A percentile compares a stretch with the other conserved stretches of the same genome.
Conservation (phyloP, 2,329 filamentous ascomycete genomes). For the Clonostachys byssicola region DNA sequence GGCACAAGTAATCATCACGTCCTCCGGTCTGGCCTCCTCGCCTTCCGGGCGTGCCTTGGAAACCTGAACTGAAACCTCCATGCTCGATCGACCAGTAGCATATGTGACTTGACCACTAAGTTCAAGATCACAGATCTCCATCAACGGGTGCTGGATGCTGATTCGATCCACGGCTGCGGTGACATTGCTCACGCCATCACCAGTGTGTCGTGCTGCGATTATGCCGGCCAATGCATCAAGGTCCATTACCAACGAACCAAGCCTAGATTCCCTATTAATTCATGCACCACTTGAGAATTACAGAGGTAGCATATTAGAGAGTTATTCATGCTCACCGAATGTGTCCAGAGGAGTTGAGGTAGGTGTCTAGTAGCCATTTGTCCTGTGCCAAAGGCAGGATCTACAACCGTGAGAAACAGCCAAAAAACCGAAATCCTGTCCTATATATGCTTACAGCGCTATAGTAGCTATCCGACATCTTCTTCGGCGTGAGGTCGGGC, state of each 20-base stretch:
- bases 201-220: conserved; percentile 65
- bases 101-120: conserved; percentile 61
- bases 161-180: conserved; percentile 46
- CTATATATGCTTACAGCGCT: too few species aligned
- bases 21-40: conserved; percentile 39
- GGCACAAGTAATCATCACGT: conserved; percentile 36
- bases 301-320: too few species aligned
- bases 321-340: too few species aligned
- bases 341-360: too few species aligned
- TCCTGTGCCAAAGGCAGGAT: too few species aligned
- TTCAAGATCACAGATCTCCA: conserved; percentile 75
- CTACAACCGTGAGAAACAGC: too few species aligned
- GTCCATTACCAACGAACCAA: conserved; percentile 76
- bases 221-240: conserved; percentile 74
- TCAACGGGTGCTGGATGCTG: conserved; percentile 63
- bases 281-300: too few species aligned
- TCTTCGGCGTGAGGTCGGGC: too few species aligned
- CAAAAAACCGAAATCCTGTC: too few species aligned
- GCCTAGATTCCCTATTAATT: conserved; percentile 10
- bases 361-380: too few species aligned
- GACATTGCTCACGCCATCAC: conserved; percentile 48
- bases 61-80: conserved; percentile 72
- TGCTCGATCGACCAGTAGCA: conserved; percentile 67
- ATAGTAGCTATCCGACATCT: too few species aligned
- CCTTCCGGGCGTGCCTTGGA: conserved; percentile 61